A percentile compares a stretch with the other conserved stretches of the same genome.
Evolutionary conservation across 1,284 basidiomycete species (phyloP).

Genomic region (Papiliotrema nemorosa): DNA sequence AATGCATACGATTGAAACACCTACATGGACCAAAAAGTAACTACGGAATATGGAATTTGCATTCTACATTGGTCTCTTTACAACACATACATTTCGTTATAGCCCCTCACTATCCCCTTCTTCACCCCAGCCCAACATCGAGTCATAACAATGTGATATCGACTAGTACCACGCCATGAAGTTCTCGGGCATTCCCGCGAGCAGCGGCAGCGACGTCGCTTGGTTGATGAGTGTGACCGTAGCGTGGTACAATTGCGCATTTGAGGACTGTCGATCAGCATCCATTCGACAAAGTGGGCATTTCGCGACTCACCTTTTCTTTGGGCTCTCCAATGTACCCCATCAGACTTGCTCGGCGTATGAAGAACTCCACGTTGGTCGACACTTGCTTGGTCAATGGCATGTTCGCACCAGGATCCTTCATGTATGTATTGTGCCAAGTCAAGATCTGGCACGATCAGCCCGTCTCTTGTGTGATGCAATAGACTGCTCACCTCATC

Average conservation of each 20-base stretch:
- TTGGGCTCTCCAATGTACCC: slow-evolving; percentile 56
- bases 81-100: no score
- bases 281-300: neutral
- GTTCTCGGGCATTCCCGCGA: slow-evolving; percentile 64
- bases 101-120: no score
- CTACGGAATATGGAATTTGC: no score
- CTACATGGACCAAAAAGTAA: no score
- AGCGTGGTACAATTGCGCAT: slow-evolving; percentile 62
- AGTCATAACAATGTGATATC: no score
- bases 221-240: slow-evolving; percentile 76
- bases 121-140: no score
- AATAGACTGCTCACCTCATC: slow-evolving; percentile 70
- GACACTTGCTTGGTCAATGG: slow-evolving; percentile 67
- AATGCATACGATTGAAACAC: no score
- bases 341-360: slow-evolving; percentile 50
- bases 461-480: slow-evolving; percentile 54
- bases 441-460: slow-evolving; percentile 29
- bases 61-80: no score
- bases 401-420: slow-evolving; percentile 53
- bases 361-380: slow-evolving; percentile 72
- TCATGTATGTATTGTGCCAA: slow-evolving; percentile 48
- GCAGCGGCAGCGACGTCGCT: slow-evolving; percentile 54
- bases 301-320: slow-evolving; percentile 63
- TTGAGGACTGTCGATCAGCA: slow-evolving; percentile 16
- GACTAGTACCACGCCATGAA: slow-evolving; percentile 77